phyloP scores from a whole-genome alignment of 176 grass and related monocot species.

The Melocanna baccifera region DNA sequence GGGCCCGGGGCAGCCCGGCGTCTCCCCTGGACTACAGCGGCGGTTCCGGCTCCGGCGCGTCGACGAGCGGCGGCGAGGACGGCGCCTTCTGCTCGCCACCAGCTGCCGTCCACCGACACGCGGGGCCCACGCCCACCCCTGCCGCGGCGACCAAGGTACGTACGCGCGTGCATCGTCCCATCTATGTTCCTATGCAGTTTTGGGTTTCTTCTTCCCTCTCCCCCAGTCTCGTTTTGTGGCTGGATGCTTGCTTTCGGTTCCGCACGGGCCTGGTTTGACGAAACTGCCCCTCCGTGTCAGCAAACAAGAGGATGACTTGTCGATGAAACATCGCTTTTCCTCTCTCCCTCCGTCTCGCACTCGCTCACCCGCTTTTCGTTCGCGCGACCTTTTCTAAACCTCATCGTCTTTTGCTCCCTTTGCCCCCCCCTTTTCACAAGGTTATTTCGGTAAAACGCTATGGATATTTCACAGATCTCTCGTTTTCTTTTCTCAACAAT shows the following conservation, averaged over 20 bases:
- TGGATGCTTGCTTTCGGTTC: slow-evolving; percentile 1
- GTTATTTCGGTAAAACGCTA: neutral
- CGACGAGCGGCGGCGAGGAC: slow-evolving; percentile 64
- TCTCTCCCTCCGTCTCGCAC: neutral
- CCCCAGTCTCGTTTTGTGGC: neutral
- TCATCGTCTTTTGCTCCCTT: neutral
- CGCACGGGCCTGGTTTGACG: neutral
- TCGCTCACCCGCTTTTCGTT: slow-evolving; percentile 21
- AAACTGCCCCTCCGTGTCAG: slow-evolving; percentile 40
- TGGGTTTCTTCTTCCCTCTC: neutral
- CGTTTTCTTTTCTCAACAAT: neutral
- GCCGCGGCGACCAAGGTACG: slow-evolving; percentile 18
- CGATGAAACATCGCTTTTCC: slow-evolving; percentile 44
- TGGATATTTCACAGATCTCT: slow-evolving; percentile 14
- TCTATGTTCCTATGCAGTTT: neutral
- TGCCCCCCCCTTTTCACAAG: too few relatives aligned
- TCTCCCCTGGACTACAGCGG: slow-evolving; percentile 60
- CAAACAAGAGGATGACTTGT: slow-evolving; percentile 32
- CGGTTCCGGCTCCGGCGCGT: slow-evolving; percentile 17
- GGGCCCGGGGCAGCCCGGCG: slow-evolving; percentile 44
- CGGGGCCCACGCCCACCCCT: neutral
- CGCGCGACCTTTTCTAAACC: slow-evolving; percentile 15
- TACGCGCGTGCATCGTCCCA: neutral
- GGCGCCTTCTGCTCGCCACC: slow-evolving; percentile 34
- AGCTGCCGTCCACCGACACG: neutral